Base-by-base conservation (phyloP, 371 early-diverging fungal genomes). In the Mortierella sp. region DNA sequence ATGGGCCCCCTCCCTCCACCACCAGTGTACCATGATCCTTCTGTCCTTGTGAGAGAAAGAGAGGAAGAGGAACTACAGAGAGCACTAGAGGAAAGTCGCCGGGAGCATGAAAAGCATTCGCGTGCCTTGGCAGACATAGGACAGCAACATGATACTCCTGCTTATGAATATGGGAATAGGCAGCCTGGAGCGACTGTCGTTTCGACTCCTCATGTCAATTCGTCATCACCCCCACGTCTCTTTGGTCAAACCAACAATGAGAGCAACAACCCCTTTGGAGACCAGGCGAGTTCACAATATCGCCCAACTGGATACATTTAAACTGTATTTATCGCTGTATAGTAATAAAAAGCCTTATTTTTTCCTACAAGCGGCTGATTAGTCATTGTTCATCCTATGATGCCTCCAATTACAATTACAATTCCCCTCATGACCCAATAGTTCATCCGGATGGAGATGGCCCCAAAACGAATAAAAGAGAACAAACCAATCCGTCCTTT, bases 21-120 rank as follows among this genome's bases (percentile, higher is more conserved):
- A 35, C 70, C 78, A 39, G 73, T 66, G 4, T 79, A 79, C 51
- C 28, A 73, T 32, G 78, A 73, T 35, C 68, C 74, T 20, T 51
- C 64, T 14, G 40, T 32, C 8, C 66, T 66, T 39, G 16, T 30
- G 22, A 45, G 62, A 14, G 24, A 10, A 16, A 61, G 70, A 32
- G 78, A 78, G 43, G 78, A 78, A 11, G 43, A 72, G 11, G 68
- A 79, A 14, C 30, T 79, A 11, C 74, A 74, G 39, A 57, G 79
- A 18, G 79, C 79, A 4, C 14, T 79, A 9, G 75, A 70, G n/a
- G 74, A 63, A 47, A 79, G 79, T 40, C 70, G 75, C 0, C 37
- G 24, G 22, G 79, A 79, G 47, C 24, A 79, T 18, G 79, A 79
- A 51, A 64, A 60, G 3, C 64, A 60, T 18, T 43, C 39, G 4